Base-by-base conservation (phyloP, 1,139 yeast species). In the Suhomyces chickasaworum region DNA sequence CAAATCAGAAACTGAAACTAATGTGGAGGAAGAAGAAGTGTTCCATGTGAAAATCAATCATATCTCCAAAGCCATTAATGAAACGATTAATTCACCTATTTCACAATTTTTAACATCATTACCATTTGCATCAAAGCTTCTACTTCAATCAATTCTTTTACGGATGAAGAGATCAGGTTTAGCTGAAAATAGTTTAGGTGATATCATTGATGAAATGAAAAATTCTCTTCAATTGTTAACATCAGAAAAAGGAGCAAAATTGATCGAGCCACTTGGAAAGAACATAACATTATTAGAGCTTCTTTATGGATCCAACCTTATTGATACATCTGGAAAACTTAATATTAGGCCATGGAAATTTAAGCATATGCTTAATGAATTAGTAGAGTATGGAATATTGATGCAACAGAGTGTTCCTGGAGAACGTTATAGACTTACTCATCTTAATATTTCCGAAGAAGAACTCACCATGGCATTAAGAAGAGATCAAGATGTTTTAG, bases 341-440 rank as follows among this genome's bases (percentile, higher is more conserved):
- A 65, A 65, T 36, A 60, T 78, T 6, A 54, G 84, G 38, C 59
- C 74, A 1, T 63, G 60, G 37, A 66, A 83, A 6, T 80, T 86
- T 58, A 70, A 73, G 38, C 76, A 70, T 41, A 75, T 85, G 0
- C 60, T 87, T 7, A 73, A 77, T 42, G 95, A 89, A 55, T 69
- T 93, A 45, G 80, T 81, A 7, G 97, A 89, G 51, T 83, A 83
- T 39, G 98, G 98, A 0, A 69, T 91, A 15, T 56, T 93, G 2
- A 71, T 81, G 3, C 84, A 81, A 56, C 95, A 88, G 59, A 78
- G 78, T 45, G 71, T 80, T 48, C 77, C 78, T 44, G 84, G 90
- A 27, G 95, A 89, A 57, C 73, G 96, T 46, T 69, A 81, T 48
- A 75, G 83, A 29, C 65, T 80, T 49, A 69, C 91, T 1, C 79